These are phyloP conservation scores for Escovopsis sp. DNA, from an alignment of 2,329 filamentous ascomycete species.

Conservation along the genomic window DNA sequence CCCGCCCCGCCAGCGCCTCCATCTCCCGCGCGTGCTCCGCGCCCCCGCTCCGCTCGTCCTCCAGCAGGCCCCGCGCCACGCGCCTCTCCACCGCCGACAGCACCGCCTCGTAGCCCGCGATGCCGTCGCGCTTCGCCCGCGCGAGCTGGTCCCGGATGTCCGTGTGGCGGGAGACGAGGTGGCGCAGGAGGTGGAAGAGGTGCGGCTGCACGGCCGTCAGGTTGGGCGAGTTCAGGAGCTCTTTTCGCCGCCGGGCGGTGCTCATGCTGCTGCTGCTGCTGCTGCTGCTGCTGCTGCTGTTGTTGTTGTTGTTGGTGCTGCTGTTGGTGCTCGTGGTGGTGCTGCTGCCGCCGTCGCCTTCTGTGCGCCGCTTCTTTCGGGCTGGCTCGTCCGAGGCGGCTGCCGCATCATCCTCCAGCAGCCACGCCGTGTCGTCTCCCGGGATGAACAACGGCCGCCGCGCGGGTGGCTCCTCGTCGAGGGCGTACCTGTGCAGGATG, in stretches of 20 bases:
- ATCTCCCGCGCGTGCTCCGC: conserved; percentile 30
- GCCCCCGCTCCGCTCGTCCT: conserved; percentile 42
- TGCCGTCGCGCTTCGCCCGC: conserved; percentile 49
- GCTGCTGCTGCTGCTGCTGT: too few relatives aligned
- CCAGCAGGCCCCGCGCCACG: conserved; percentile 56
- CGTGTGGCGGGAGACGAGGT: conserved; percentile 66
- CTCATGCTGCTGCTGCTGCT: too few relatives aligned
- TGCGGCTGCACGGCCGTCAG: conserved; percentile 75
- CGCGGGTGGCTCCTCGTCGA: conserved; percentile 47
- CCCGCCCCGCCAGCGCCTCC: conserved; percentile 20
- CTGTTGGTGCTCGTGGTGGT: too few relatives aligned
- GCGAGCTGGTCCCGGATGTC: conserved; percentile 78
- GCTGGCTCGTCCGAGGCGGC: conserved; percentile 28
- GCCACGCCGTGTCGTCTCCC: conserved; percentile 34
- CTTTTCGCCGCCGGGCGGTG: too few relatives aligned
- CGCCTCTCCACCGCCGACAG: conserved; percentile 59
- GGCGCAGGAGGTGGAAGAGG: conserved; percentile 78
- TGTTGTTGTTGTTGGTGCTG: too few relatives aligned
- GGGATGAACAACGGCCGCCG: conserved; percentile 62
- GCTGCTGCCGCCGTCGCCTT: conserved; percentile 7
- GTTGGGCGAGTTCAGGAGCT: conserved; percentile 39
- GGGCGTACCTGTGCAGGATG: conserved; percentile 67
- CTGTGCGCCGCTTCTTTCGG: conserved; percentile 30
- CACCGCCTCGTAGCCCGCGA: conserved; percentile 63
- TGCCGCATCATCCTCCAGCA: conserved; percentile 17